Conservation (phyloP, 1,284 basidiomycete species). For the Cystobasidiaceae sp. region DNA sequence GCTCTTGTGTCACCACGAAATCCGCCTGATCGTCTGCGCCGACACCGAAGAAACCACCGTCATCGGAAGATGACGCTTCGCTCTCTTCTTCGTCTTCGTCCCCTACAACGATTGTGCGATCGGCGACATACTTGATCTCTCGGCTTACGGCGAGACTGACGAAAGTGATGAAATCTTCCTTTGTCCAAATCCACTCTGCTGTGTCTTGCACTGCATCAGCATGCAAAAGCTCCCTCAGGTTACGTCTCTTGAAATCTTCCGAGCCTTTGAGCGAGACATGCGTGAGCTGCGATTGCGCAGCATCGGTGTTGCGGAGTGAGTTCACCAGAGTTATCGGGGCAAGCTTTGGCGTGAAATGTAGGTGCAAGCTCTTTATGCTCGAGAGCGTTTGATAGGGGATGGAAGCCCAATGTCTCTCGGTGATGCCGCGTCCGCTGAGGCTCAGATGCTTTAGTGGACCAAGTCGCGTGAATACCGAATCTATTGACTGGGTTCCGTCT, state of each 20-base stretch:
- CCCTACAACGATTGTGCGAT: conserved; percentile 10
- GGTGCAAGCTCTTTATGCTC: not conserved
- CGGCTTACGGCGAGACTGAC: conserved; percentile 9
- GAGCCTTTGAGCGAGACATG: conserved; percentile 12
- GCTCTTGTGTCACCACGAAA: conserved; percentile 26
- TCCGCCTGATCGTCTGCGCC: conserved; percentile 16
- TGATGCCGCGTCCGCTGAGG: conserved; percentile 15
- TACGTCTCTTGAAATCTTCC: conserved; percentile 17
- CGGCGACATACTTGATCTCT: conserved; percentile 6
- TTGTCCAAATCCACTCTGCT: conserved; percentile 18
- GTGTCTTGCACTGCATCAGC: not conserved
- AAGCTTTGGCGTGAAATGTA: conserved; percentile 7
- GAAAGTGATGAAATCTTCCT: conserved; percentile 13
- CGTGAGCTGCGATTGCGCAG: not conserved
- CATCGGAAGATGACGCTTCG: not conserved
- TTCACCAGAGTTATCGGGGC: not conserved
- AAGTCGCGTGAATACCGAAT: not conserved
- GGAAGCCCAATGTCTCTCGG: not conserved
- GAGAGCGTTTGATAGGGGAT: not conserved
- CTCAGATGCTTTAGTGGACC: not conserved
- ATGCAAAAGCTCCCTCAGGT: conserved; percentile 3
- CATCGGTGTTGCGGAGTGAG: not conserved
- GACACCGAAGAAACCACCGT: not conserved
- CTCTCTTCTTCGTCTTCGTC: conserved; percentile 15
- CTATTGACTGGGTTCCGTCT: not conserved